These are phyloP conservation scores for Helichrysum umbraculigerum DNA, from an alignment of 129 eudicot species.

Conservation along the genomic window DNA sequence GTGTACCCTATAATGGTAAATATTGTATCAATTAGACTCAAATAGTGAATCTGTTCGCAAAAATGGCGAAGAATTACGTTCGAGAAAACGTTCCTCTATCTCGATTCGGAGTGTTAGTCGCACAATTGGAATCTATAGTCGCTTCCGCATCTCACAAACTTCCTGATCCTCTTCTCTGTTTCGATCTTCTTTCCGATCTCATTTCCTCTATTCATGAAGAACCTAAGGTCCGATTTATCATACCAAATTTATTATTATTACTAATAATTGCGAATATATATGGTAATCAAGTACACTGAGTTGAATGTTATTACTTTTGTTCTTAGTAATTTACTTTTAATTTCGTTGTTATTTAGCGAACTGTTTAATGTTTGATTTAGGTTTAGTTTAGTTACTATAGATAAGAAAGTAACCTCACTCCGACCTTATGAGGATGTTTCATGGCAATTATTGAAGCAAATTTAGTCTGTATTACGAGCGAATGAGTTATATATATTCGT, in stretches of 20 bases:
- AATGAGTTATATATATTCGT: no score
- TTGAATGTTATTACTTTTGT: neutral
- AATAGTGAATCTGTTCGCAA: conserved; percentile 11
- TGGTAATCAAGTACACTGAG: neutral
- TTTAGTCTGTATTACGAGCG: no score
- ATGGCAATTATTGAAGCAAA: no score
- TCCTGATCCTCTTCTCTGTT: conserved; percentile 86
- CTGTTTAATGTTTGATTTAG: neutral
- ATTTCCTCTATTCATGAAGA: conserved; percentile 77
- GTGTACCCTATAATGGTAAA: no score
- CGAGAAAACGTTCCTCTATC: conserved; percentile 68
- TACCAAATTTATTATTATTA: neutral
- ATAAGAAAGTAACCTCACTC: no score
- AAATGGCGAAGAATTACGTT: conserved; percentile 67
- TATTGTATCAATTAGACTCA: no score
- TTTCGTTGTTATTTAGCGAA: no score
- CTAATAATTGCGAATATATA: neutral
- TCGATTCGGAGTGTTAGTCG: conserved; percentile 89
- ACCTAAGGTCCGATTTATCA: conserved; percentile 58
- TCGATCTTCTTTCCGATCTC: conserved; percentile 99
- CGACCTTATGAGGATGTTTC: no score
- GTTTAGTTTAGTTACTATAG: no score
- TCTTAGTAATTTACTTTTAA: neutral
- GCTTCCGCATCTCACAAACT: conserved; percentile 81
- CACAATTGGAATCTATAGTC: conserved; percentile 92